Base-by-base conservation (phyloP, 805 yeast genomes). In the Candida loeiensis region DNA sequence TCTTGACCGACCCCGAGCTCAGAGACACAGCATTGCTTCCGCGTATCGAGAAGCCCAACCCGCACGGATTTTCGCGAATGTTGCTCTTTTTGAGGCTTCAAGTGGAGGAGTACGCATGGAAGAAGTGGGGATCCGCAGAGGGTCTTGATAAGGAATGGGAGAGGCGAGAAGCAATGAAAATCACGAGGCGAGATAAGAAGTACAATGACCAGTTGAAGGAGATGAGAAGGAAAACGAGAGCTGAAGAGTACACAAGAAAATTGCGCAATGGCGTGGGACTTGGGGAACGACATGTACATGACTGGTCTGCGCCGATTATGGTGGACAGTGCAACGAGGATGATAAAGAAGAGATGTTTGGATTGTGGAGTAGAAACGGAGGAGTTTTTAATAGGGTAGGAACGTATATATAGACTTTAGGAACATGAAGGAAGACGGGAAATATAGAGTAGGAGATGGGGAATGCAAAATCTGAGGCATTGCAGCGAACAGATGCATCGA, bases 61-160 rank as follows among this genome's bases (percentile, higher is more conserved):
- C 99, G 0, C 96, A 93, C 60, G 88, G 90, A 31, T 93, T 80
- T 62, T 84, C 88, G 36, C 76, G 93, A 55, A 93, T 93, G 99
- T 95, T 90, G 72, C 69, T 93, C 41, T 93, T 81, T 64, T 63
- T 93, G 33, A 68, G 99, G 44, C 85, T 80, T 54, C 98, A 93
- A 54, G 88, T 93, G n/a, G 99, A 93, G 59, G 87, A 83, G 53
- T 86, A 74, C 62, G 95, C 98, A 0, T 86, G 82, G 66, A 82
- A 85, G 55, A 91, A 93, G 63, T 93, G 99, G 99, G 95, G 93
- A 1, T 83, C 95, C 1, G 75, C 82, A 7, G 96, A 88, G 40
- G 88, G 85, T 0, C 63, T 93, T 28, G 99, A 93, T 59, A 74
- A 74, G n/a, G 99, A 93, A 59, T 93, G 95, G 86, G 85, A 86